Evolutionary conservation across 2,329 filamentous ascomycete genomes (phyloP), one percentile per base, ranked within the genome.

Genomic region (Alternaria postmessia): DNA sequence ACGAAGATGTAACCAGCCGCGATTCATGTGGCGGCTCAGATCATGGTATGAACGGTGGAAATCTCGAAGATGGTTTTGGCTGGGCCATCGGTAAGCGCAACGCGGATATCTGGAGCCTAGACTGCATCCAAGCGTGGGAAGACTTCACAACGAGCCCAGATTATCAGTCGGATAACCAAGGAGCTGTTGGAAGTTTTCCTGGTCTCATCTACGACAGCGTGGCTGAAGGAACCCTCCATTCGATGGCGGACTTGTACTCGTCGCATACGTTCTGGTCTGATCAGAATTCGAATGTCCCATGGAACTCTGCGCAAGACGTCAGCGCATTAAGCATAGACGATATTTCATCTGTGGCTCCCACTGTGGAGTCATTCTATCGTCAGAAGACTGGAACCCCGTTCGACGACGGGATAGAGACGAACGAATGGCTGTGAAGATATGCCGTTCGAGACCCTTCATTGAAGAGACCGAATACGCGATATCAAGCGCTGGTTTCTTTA

Each of bases 401-500:
- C 20, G 20, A 24, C 12, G n/a, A 24, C 2, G 12, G 22, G 14
- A 30, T 30, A 11, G 20, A 49, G 1, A 22, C 46, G 18, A 12
- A 36, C 9, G 16, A 22, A 11, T 1, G 14, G 14, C 16, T 49
- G 5, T 49, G 32, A 49, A n/a, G 7, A 2, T 22, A 4, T 1
- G 6, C 2, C 20, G 8, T 7, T 16, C 2, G 5, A 4, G 16
- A 7, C 1, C 8, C 3, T 36, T 3, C 16, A 12, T 11, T n/a
- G 3, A 22, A 36, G 46, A n/a, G 5, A 7, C 0, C 3, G 5
- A 7, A 2, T 2, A 20, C 18, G 3, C 9, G 1, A n/a, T 1
- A 36, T 4, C 8, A 5, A 18, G 9, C 5, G 24, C n/a, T 14
- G 2, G 3, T 6, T 14, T 5, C 7, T 42, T 42, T 42, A 24